A percentile compares a stretch with the other conserved stretches of the same genome.
These are phyloP conservation scores for Rhizomucor miehei DNA, from an alignment of 371 early-diverging fungal species.

Conservation along the genomic window DNA sequence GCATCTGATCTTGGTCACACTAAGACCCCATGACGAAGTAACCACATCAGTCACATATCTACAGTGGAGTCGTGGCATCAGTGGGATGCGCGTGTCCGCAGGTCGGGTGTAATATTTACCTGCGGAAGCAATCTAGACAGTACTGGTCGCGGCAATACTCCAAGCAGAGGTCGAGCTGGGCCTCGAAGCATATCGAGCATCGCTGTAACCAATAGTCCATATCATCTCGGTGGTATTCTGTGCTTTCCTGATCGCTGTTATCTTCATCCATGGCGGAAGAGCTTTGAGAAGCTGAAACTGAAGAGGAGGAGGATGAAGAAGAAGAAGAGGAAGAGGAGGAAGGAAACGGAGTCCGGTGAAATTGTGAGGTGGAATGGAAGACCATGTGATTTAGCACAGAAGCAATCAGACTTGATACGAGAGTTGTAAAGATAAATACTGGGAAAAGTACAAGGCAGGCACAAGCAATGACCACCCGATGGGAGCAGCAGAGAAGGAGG, in stretches of 20 bases:
- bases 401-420: slow-evolving; percentile 9
- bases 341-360: slow-evolving; percentile 1
- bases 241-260: slow-evolving; percentile 2
- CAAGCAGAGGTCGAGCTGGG: slow-evolving; percentile 60
- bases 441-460: slow-evolving; percentile 12
- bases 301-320: background rate
- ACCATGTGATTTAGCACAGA: slow-evolving; percentile 14
- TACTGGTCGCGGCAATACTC: slow-evolving; percentile 67
- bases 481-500: slow-evolving; percentile 1
- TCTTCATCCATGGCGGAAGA: slow-evolving; percentile 20
- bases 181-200: slow-evolving; percentile 71
- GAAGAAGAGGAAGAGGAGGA: slow-evolving; percentile 6
- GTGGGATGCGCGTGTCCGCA: background rate
- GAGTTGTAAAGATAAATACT: slow-evolving; percentile 13
- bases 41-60: slow-evolving; percentile 70
- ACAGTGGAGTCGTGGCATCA: background rate
- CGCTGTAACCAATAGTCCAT: slow-evolving; percentile 60
- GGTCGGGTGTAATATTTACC: slow-evolving; percentile 22
- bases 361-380: slow-evolving; percentile 3
- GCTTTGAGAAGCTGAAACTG: slow-evolving; percentile 20
- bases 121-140: slow-evolving; percentile 62
- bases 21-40: slow-evolving; percentile 66
- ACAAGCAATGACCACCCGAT: slow-evolving; percentile 9
- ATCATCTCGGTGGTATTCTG: slow-evolving; percentile 21
- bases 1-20: slow-evolving; percentile 58